Evolutionary conservation across 169 alveolate species (phyloP).

Genomic region (Plasmodium cynomolgi): DNA sequence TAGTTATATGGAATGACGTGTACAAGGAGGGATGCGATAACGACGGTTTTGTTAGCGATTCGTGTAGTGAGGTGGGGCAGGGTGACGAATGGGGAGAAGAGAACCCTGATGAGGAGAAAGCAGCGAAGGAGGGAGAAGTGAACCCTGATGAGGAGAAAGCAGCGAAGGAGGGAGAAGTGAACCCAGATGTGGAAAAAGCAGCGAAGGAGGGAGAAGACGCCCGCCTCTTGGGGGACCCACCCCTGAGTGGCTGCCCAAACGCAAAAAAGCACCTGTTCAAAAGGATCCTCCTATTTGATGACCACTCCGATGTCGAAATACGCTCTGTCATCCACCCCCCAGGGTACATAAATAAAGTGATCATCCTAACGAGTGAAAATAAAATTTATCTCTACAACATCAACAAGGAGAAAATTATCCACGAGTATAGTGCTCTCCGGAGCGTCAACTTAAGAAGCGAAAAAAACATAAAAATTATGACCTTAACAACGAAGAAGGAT

Average conservation of each 20-base stretch:
- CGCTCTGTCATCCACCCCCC: conserved; percentile 75
- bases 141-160: neutral
- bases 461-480: conserved; percentile 21
- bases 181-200: neutral
- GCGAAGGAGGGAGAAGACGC: neutral
- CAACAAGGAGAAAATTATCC: conserved; percentile 75
- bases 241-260: neutral
- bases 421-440: conserved; percentile 73
- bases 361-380: conserved; percentile 76
- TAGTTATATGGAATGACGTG: conserved; percentile 54
- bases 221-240: neutral
- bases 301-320: conserved; percentile 57
- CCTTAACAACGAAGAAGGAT: conserved; percentile 10
- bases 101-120: neutral
- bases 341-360: conserved; percentile 81
- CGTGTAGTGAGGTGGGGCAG: neutral
- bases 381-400: conserved; percentile 78
- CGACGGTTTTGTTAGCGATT: neutral
- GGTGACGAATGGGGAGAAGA: neutral
- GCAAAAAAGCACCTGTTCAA: conserved; percentile 61
- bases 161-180: conserved; percentile 41
- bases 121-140: neutral
- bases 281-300: conserved; percentile 43
- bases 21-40: neutral
- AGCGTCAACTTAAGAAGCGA: conserved; percentile 30